phyloP scores from a whole-genome alignment of 1,284 basidiomycete species.

The Puccinia hordei region DNA sequence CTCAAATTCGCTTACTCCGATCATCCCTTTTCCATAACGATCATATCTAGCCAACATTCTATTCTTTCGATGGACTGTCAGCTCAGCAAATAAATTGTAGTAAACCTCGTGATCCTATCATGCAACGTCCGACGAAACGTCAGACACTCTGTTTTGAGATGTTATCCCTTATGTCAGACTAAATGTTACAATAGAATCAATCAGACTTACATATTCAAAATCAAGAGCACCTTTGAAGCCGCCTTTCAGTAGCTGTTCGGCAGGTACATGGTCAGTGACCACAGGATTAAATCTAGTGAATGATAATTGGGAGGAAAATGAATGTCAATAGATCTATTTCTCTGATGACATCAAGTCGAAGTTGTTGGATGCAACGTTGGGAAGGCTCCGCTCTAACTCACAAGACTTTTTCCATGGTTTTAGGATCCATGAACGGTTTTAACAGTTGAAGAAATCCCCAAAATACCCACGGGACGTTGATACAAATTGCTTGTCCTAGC shows the following conservation, averaged over 20 bases:
- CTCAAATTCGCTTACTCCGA: conserved; percentile 38
- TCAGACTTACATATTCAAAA: conserved; percentile 74
- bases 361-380: background rate
- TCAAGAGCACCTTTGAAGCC: conserved; percentile 74
- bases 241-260: conserved; percentile 75
- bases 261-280: conserved; percentile 70
- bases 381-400: conserved; percentile 38
- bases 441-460: conserved; percentile 72
- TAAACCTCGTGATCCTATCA: conserved; percentile 32
- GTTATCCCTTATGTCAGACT: no score
- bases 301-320: background rate
- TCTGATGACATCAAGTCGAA: background rate
- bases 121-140: background rate
- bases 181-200: conserved; percentile 64
- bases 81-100: conserved; percentile 21
- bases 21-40: background rate
- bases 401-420: conserved; percentile 80
- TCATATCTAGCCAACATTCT: conserved; percentile 32
- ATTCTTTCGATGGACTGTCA: background rate
- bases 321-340: no score
- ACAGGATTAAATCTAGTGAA: conserved; percentile 71
- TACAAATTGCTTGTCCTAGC: conserved; percentile 78
- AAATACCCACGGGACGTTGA: conserved; percentile 69
- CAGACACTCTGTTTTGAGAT: background rate
- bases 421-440: conserved; percentile 82